phyloP scores from a whole-genome alignment of 2,329 filamentous ascomycete species.

The Fusarium xylarioides region DNA sequence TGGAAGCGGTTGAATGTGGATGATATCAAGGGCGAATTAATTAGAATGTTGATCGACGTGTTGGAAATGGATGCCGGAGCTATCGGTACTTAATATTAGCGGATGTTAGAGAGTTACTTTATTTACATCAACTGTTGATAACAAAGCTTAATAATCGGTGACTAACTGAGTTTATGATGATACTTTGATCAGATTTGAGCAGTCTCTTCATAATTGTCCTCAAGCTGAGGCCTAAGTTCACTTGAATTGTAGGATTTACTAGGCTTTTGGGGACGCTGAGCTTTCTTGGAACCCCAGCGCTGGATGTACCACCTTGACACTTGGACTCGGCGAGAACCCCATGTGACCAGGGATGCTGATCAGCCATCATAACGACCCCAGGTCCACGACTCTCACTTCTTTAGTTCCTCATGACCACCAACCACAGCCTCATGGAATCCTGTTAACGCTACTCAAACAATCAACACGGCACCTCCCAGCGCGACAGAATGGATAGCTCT shows the following conservation, averaged over 20 bases:
- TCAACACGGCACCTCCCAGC: background rate
- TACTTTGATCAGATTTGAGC: too few species aligned
- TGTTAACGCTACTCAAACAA: background rate
- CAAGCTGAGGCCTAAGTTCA: fast-evolving
- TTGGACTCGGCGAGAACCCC: constrained; percentile 7
- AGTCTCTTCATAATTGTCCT: background rate
- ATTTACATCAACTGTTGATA: background rate
- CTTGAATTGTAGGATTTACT: too few species aligned
- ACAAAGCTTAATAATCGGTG: fast-evolving
- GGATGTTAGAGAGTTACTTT: constrained; percentile 26
- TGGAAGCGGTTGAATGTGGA: background rate
- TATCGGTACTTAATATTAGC: background rate
- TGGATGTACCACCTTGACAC: constrained; percentile 2
- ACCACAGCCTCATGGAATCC: constrained; percentile 24
- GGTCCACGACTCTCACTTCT: constrained; percentile 4
- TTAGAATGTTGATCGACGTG: background rate
- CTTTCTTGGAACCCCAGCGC: background rate
- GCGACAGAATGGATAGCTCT: constrained; percentile 47
- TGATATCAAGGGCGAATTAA: background rate
- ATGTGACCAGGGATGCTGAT: constrained; percentile 41
- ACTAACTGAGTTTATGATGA: too few species aligned
- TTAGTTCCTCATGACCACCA: constrained; percentile 18
- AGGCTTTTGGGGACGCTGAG: too few species aligned
- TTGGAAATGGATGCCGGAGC: background rate
- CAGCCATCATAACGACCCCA: constrained; percentile 30